Percentiles rank a stretch among this genome's conserved stretches.
Conservation (phyloP, 1,139 yeast genomes). For the Debaryomyces nepalensis region DNA sequence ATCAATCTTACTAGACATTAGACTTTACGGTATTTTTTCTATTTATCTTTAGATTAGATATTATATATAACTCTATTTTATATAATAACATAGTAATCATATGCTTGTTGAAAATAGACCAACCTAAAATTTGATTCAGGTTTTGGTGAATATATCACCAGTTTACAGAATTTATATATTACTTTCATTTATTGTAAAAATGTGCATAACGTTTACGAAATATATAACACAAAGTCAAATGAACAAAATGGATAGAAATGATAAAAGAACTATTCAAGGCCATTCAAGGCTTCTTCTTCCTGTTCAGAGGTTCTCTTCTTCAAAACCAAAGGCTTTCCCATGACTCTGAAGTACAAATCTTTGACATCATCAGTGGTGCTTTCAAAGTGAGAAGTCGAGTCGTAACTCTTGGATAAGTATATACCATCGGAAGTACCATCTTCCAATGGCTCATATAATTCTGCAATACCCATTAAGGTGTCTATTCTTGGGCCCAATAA, state of each 20-base stretch:
- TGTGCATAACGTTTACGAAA: no score
- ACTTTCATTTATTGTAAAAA: no score
- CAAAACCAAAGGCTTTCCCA: conserved; percentile 88
- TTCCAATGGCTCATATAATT: conserved; percentile 81
- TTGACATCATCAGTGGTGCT: conserved; percentile 95
- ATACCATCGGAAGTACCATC: conserved; percentile 84
- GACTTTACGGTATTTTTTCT: no score
- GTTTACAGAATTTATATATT: no score
- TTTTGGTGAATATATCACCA: no score
- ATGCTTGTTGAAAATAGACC: no score
- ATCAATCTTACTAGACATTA: no score
- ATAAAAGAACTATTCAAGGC: conserved; percentile 20
- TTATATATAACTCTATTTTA: no score
- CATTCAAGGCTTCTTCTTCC: conserved; percentile 48
- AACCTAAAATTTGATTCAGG: no score
- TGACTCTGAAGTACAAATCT: conserved; percentile 88
- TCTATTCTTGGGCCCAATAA: conserved; percentile 79
- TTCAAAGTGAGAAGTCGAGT: conserved; percentile 94
- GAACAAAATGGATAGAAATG: conserved; percentile 3
- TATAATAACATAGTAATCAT: no score
- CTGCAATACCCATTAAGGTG: conserved; percentile 95
- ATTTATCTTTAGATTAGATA: no score
- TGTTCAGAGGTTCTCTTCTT: conserved; percentile 72
- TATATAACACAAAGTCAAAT: neutral
- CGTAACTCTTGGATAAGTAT: conserved; percentile 86